phyloP scores from a whole-genome alignment of 257 asterid species.

The Penstemon newberryi region DNA sequence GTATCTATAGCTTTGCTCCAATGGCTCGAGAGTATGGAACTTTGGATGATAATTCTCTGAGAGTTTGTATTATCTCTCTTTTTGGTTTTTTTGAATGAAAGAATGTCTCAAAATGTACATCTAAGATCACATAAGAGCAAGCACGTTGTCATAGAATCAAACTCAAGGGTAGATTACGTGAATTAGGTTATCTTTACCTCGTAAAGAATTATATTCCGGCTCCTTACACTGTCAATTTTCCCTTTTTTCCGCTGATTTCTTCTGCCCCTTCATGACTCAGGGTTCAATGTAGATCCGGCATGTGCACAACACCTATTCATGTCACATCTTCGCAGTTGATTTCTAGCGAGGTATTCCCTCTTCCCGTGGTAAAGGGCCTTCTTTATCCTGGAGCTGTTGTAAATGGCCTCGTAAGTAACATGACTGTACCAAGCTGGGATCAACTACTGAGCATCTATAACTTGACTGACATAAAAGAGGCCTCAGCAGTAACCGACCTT shows the following conservation, averaged over 20 bases:
- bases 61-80: not conserved
- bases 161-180: too few species aligned
- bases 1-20: constrained; percentile 13
- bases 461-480: constrained; percentile 71
- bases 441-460: constrained; percentile 63
- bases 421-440: constrained; percentile 76
- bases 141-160: not conserved
- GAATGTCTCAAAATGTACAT: constrained; percentile 1
- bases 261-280: constrained; percentile 35
- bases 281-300: constrained; percentile 92
- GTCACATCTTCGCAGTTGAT: constrained; percentile 90
- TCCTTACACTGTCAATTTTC: not conserved
- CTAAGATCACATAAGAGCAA: not conserved
- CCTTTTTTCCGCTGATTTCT: constrained; percentile 18
- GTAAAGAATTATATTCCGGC: too few species aligned
- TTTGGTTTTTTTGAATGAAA: not conserved
- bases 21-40: not conserved
- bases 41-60: not conserved
- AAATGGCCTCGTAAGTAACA: constrained; percentile 47
- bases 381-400: constrained; percentile 90
- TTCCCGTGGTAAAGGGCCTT: constrained; percentile 76
- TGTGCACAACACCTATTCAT: constrained; percentile 81
- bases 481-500: constrained; percentile 74
- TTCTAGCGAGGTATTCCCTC: constrained; percentile 78
- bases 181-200: too few species aligned